A percentile compares a stretch with the other conserved stretches of the same genome.
Conservation (phyloP, 2,329 filamentous ascomycete genomes). For the Neonectria coccinea region DNA sequence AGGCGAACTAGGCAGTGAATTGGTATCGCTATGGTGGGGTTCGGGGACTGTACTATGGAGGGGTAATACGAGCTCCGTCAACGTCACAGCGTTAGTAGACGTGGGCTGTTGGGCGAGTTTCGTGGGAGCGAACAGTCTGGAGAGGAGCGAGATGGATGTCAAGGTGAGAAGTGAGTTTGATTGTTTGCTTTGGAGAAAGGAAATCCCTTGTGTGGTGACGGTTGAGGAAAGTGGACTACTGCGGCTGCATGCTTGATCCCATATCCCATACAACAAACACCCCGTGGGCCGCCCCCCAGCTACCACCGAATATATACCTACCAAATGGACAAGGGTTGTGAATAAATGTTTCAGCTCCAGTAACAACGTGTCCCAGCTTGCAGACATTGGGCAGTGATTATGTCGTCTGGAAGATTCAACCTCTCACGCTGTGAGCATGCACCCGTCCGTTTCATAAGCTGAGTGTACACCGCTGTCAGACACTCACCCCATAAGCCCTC, state of each 20-base stretch:
- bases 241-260: not conserved
- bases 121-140: not conserved
- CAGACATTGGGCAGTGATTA: not conserved
- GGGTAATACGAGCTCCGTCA: slow-evolving; percentile 34
- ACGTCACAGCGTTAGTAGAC: not conserved
- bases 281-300: slow-evolving; percentile 16
- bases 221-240: not conserved
- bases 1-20: slow-evolving; percentile 27
- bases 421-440: not conserved
- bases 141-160: not conserved
- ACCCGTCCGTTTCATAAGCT: not conserved
- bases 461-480: not conserved
- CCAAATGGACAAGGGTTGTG: slow-evolving; percentile 4
- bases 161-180: not conserved
- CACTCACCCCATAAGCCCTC: not conserved
- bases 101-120: not conserved
- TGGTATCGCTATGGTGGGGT: slow-evolving; percentile 31
- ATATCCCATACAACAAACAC: not conserved
- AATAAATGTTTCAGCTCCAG: not conserved
- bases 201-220: slow-evolving; percentile 2
- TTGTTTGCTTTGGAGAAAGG: not conserved
- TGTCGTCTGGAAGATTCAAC: not conserved
- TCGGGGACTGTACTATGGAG: slow-evolving; percentile 30
- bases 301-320: slow-evolving; percentile 12
- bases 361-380: not conserved